Conservation (phyloP, 768 basidiomycete species). For the Trametes cubensis region DNA sequence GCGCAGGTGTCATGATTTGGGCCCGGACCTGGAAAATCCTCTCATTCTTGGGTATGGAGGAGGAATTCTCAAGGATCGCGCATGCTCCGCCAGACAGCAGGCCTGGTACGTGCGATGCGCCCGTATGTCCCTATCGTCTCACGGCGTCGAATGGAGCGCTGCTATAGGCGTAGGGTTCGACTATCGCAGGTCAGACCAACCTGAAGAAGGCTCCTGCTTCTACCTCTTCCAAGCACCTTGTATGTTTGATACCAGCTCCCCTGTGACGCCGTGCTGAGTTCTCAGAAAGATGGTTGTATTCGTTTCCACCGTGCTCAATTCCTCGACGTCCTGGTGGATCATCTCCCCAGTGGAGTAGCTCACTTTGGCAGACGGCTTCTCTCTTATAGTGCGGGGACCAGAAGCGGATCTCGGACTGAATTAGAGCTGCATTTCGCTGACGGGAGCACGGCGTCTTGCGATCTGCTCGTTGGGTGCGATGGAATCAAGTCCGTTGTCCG, state of each 20-base stretch:
- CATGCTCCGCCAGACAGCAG: slow-evolving; percentile 29
- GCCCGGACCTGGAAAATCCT: slow-evolving; percentile 34
- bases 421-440: slow-evolving; percentile 32
- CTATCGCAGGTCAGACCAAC: slow-evolving; percentile 47
- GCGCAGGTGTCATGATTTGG: slow-evolving; percentile 45
- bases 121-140: background rate
- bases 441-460: slow-evolving; percentile 32
- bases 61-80: slow-evolving; percentile 30
- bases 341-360: slow-evolving; percentile 30
- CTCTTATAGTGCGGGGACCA: slow-evolving; percentile 21
- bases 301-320: slow-evolving; percentile 54
- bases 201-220: slow-evolving; percentile 43
- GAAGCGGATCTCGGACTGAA: background rate
- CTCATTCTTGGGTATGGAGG: slow-evolving; percentile 30
- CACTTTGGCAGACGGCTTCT: slow-evolving; percentile 37
- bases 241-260: slow-evolving; percentile 22
- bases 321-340: slow-evolving; percentile 44
- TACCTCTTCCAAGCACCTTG: slow-evolving; percentile 46
- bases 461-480: slow-evolving; percentile 39
- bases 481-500: slow-evolving; percentile 38
- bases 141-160: too few species aligned
- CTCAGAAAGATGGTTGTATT: slow-evolving; percentile 34
- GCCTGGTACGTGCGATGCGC: slow-evolving; percentile 15
- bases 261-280: background rate
- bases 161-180: slow-evolving; percentile 47